Evolutionary conservation across 768 basidiomycete genomes (phyloP), one percentile per base, ranked within the genome.

Genomic region (Amanita pseudoporphyria): DNA sequence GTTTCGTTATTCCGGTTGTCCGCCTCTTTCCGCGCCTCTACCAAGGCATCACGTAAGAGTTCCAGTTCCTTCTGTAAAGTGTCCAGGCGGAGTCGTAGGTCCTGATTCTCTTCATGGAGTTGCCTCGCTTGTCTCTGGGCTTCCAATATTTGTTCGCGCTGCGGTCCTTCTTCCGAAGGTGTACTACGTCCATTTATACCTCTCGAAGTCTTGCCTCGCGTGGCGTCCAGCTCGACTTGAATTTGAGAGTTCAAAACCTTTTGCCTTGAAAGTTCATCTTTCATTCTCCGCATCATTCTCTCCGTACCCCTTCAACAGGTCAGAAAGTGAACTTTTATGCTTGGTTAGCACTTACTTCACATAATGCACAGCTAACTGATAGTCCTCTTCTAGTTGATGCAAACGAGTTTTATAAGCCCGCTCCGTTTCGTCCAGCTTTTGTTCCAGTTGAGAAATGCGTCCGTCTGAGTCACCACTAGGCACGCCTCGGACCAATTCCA

Each of bases 251-350:
- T 94, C 39, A 82, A 66, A 41, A 73, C 73, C 69, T 96, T 97
- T 67, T 95, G 89, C 68, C 87, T 94, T 56, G 78, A 86, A 51
- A 97, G 69, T 61, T 98, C 96, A 50, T 94, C 95, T 65, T 92
- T 89, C 84, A 97, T 90, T 57, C 86, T 81, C 56, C 92, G 82
- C 73, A 97, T 87, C 82, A 98, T 92, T 69, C 94, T 96, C 67
- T 98, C 96, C 1, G 94, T 97, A 39, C 91, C 91, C 76, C 89
- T 92, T 51, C 43, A 45, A 49, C 50, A 45, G 53, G 59, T 52
- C 38, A 50, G 49, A 41, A 37, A n/a, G 13, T 49, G 48, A 47
- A 53, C 0, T 12, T 6, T 38, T 3, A 35, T 10, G 26, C n/a
- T n/a, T 26, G 3, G 43, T 7, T 5, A 33, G 44, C 55, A 68